phyloP scores from a whole-genome alignment of 345 rosid species.

The Gossypium rotundifolium region DNA sequence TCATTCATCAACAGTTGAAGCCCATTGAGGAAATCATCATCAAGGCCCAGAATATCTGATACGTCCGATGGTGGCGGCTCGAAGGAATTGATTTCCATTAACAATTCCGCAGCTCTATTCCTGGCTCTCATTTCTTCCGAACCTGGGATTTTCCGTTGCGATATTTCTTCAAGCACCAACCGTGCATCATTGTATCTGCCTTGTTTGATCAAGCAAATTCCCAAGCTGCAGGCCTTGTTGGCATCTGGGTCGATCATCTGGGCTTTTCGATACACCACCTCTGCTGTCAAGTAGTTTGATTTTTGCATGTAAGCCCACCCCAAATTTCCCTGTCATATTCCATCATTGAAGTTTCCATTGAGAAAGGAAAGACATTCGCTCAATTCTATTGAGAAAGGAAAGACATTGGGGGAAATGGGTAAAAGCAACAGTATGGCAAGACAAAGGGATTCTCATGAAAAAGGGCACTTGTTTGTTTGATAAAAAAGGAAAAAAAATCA shows the following conservation, averaged over 20 bases:
- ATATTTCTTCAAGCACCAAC: conserved; percentile 32
- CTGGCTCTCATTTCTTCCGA: conserved; percentile 47
- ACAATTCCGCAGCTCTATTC: conserved; percentile 52
- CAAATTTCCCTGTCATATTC: conserved; percentile 60
- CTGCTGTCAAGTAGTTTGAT: conserved; percentile 63
- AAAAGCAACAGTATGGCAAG: neutral
- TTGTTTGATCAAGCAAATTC: conserved; percentile 62
- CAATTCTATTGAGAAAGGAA: neutral
- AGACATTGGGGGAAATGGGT: neutral
- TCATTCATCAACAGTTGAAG: conserved; percentile 39
- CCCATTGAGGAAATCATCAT: conserved; percentile 53
- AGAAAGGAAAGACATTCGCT: neutral
- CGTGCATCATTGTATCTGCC: conserved; percentile 56
- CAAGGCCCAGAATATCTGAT: conserved; percentile 33
- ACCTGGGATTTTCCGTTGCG: conserved; percentile 40
- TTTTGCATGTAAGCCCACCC: conserved; percentile 99
- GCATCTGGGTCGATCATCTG: conserved; percentile 91
- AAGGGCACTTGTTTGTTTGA: no score
- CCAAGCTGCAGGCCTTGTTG: conserved; percentile 78
- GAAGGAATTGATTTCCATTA: conserved; percentile 34
- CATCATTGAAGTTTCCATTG: neutral
- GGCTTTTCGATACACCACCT: conserved; percentile 77
- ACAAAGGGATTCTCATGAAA: no score
- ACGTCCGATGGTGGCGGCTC: conserved; percentile 13
- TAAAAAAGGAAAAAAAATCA: no score